phyloP scores from a whole-genome alignment of 2,329 filamentous ascomycete genomes.

The Dendryphion nanum region DNA sequence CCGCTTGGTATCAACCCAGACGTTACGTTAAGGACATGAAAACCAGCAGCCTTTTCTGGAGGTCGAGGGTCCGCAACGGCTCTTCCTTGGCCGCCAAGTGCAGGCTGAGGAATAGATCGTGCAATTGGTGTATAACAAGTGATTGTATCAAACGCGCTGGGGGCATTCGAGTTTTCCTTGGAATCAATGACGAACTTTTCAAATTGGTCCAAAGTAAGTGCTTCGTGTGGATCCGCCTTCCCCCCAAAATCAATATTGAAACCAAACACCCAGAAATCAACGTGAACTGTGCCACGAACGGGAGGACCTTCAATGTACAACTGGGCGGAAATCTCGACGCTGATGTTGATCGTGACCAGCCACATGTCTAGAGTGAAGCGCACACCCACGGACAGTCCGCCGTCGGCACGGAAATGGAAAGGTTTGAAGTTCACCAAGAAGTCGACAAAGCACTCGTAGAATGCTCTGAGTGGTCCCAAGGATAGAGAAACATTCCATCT shows the following conservation, averaged over 20 bases:
- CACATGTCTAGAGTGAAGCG: constrained; percentile 8
- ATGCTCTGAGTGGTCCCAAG: constrained; percentile 38
- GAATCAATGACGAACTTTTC: too few species aligned
- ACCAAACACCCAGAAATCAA: constrained; percentile 6
- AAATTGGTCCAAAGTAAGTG: too few species aligned
- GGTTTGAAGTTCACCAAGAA: constrained; percentile 45
- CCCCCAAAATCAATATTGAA: constrained; percentile 6
- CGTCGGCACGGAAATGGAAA: constrained; percentile 36
- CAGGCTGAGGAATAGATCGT: too few species aligned
- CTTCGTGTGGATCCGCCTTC: too few species aligned
- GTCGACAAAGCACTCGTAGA: constrained; percentile 42
- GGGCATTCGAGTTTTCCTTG: too few species aligned
- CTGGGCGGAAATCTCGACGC: constrained; percentile 15
- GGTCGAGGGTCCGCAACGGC: too few species aligned
- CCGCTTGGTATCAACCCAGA: too few species aligned
- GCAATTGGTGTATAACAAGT: too few species aligned
- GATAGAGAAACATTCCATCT: constrained; percentile 25
- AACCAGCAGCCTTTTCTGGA: too few species aligned
- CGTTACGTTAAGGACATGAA: too few species aligned
- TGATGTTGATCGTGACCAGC: constrained; percentile 10
- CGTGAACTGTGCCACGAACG: constrained; percentile 4
- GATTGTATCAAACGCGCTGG: too few species aligned
- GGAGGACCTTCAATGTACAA: constrained; percentile 21
- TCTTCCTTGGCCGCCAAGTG: too few species aligned
- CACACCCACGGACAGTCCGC: constrained; percentile 25